Evolutionary conservation across 805 yeast species (phyloP).

Genomic region (Spathaspora gorwiae): DNA sequence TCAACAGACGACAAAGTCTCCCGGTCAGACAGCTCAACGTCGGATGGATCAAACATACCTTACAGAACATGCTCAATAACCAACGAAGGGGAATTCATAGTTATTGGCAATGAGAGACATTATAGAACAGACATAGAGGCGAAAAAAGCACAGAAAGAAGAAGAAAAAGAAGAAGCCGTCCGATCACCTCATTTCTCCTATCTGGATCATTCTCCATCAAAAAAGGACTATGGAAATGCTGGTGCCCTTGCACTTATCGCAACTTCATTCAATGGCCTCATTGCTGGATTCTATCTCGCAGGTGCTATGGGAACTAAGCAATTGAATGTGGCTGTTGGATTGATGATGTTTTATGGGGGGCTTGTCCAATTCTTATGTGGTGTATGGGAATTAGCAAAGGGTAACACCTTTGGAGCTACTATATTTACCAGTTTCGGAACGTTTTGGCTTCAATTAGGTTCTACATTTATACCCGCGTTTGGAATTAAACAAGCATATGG

Average conservation of each 20-base stretch:
- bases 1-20: too few species aligned
- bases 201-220: background rate
- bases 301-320: background rate
- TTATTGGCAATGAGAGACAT: conserved; percentile 2
- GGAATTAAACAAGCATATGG: conserved; percentile 4
- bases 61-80: conserved; percentile 1
- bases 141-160: background rate
- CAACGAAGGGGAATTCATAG: conserved; percentile 2
- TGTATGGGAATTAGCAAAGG: conserved; percentile 1
- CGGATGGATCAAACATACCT: background rate
- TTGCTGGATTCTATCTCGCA: conserved; percentile 2
- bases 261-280: conserved; percentile 4
- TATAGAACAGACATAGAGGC: background rate
- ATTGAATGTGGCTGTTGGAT: conserved; percentile 1
- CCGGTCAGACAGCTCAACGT: background rate
- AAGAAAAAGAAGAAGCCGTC: background rate
- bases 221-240: background rate
- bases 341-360: conserved; percentile 4
- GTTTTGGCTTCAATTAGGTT: conserved; percentile 4
- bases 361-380: conserved; percentile 3
- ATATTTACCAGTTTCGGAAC: conserved; percentile 2
- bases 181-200: background rate
- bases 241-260: conserved; percentile 3
- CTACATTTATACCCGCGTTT: conserved; percentile 1
- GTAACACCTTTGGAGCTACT: conserved; percentile 2